A percentile compares a stretch with the other conserved stretches of the same genome.
Evolutionary conservation across 345 rosid genomes (phyloP).

Genomic region (Pistacia integerrima): DNA sequence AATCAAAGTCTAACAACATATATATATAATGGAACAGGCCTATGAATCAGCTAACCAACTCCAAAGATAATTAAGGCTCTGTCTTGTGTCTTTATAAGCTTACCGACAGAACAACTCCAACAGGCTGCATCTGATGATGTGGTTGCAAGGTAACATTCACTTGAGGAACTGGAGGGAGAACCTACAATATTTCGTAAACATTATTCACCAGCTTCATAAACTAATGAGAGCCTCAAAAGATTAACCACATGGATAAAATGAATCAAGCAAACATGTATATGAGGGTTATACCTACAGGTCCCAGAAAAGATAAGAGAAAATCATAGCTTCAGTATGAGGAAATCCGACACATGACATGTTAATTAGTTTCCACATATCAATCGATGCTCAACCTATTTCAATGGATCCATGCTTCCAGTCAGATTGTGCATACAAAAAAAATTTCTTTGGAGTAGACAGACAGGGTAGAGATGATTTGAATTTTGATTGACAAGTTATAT

Average conservation of each 20-base stretch:
- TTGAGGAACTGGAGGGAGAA: conserved; percentile 80
- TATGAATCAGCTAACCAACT: conserved; percentile 13
- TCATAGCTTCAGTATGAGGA: not conserved
- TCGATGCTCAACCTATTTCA: not conserved
- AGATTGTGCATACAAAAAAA: not conserved
- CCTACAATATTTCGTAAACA: conserved; percentile 39
- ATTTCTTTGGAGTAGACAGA: too few species aligned
- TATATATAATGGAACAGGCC: not conserved
- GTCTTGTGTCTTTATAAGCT: conserved; percentile 18
- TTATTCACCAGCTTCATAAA: not conserved
- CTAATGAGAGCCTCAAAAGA: not conserved
- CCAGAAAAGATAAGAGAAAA: not conserved
- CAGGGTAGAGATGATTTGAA: too few species aligned
- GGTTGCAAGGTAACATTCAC: conserved; percentile 61
- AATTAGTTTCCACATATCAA: not conserved
- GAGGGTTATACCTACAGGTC: not conserved
- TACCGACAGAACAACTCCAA: conserved; percentile 88
- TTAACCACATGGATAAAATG: not conserved
- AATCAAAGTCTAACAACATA: too few species aligned
- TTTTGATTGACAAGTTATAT: too few species aligned
- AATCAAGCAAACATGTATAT: not conserved
- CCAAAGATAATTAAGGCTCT: conserved; percentile 6
- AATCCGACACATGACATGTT: not conserved
- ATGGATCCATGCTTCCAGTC: not conserved
- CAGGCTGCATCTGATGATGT: conserved; percentile 71